Percentiles rank a stretch among this genome's conserved stretches.
Conservation (phyloP, 2,329 filamentous ascomycete species). For the Fusarium cicatricum region DNA sequence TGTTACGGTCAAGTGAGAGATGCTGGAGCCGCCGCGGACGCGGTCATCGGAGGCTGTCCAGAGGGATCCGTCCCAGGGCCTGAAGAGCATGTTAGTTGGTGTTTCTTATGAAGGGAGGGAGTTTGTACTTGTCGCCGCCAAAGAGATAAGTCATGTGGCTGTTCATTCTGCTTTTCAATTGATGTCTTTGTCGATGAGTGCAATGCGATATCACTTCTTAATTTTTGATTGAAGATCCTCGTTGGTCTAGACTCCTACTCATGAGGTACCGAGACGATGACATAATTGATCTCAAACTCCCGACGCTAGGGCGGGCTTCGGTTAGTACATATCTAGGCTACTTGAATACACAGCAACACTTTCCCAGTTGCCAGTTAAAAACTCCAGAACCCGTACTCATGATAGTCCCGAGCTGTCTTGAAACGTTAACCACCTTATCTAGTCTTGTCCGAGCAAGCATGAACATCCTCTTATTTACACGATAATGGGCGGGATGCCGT, state of each 20-base stretch:
- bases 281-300: slow-evolving; percentile 3
- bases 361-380: background rate
- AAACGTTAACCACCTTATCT: too few relatives aligned
- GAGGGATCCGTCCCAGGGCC: slow-evolving; percentile 64
- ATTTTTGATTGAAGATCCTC: background rate
- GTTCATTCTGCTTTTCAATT: slow-evolving; percentile 14
- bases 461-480: too few relatives aligned
- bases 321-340: background rate
- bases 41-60: slow-evolving; percentile 79
- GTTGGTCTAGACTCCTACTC: background rate
- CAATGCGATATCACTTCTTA: background rate
- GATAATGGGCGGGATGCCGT: too few relatives aligned
- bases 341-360: background rate
- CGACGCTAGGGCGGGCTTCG: background rate
- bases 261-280: slow-evolving; percentile 3
- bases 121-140: slow-evolving; percentile 49
- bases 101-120: background rate
- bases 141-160: slow-evolving; percentile 48
- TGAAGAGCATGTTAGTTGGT: slow-evolving; percentile 42
- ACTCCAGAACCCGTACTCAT: background rate
- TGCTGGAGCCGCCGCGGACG: slow-evolving; percentile 77
- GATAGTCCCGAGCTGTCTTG: too few relatives aligned
- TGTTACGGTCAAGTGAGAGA: slow-evolving; percentile 56
- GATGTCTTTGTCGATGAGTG: background rate
- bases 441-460: too few relatives aligned